Evolutionary conservation across 2,329 filamentous ascomycete genomes (phyloP).

Genomic region (Cyphellophora europaea): DNA sequence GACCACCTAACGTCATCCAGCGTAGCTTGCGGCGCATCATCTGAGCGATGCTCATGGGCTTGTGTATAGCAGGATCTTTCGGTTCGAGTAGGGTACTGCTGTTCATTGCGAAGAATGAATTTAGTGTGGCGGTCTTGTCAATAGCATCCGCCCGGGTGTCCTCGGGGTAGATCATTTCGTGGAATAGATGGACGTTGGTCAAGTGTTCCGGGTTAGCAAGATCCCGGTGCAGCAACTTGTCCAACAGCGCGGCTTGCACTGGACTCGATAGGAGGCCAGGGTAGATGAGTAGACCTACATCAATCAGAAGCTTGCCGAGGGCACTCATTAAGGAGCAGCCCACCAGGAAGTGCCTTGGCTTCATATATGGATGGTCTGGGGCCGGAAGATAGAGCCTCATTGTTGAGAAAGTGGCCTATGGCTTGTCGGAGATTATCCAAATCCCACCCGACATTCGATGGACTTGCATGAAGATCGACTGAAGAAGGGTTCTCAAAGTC

Average conservation of each 20-base stretch:
- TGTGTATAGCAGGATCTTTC: conserved; percentile 65
- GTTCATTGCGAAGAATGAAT: conserved; percentile 47
- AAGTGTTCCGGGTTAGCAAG: conserved; percentile 64
- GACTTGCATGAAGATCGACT: no score
- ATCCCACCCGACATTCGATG: no score
- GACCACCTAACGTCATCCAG: conserved; percentile 89
- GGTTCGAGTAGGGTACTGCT: conserved; percentile 36
- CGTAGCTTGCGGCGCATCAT: conserved; percentile 73
- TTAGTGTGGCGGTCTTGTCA: not conserved
- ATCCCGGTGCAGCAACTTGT: conserved; percentile 67
- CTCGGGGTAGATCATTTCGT: conserved; percentile 55
- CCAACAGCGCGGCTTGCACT: conserved; percentile 62
- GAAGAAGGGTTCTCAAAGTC: no score
- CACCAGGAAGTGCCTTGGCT: no score
- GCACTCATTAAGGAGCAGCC: no score
- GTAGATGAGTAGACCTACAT: conserved; percentile 65
- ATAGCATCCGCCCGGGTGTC: conserved; percentile 1
- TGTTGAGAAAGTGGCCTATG: no score
- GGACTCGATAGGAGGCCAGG: conserved; percentile 62
- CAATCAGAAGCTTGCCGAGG: conserved; percentile 7
- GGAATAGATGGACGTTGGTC: conserved; percentile 86
- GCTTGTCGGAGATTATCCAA: no score
- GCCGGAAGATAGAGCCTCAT: no score
- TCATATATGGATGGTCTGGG: no score
- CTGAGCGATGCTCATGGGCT: conserved; percentile 57